Evolutionary conservation across 352 stramenopile genomes (phyloP).

Genomic region (Globisporangium acanthophoron): DNA sequence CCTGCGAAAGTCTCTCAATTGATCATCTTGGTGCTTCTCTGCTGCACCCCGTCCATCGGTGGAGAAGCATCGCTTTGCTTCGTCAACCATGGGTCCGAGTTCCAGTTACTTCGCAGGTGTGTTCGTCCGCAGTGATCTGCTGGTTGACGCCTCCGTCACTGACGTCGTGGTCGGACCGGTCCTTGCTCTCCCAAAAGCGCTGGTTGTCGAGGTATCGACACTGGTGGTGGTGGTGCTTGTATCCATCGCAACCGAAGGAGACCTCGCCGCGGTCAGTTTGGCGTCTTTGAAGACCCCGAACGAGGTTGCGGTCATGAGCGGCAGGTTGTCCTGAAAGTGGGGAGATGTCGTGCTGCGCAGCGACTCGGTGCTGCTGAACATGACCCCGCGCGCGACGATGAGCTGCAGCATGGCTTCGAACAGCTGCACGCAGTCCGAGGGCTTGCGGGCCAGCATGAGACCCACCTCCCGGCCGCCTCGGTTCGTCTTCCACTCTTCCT

Average conservation of each 20-base stretch:
- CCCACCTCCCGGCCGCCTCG: constrained; percentile 20
- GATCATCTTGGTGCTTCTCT: too few relatives aligned
- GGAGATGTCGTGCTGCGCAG: constrained; percentile 15
- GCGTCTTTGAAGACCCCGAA: neutral
- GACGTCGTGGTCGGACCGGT: constrained; percentile 13
- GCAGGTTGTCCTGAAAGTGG: constrained; percentile 31
- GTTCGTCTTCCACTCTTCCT: constrained; percentile 20
- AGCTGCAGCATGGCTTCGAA: constrained; percentile 52
- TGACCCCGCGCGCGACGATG: constrained; percentile 31
- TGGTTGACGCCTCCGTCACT: too few relatives aligned
- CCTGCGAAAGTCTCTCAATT: too few relatives aligned
- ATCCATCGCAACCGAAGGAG: neutral
- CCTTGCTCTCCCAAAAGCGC: constrained; percentile 36
- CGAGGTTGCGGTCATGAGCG: constrained; percentile 19
- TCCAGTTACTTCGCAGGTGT: too few relatives aligned
- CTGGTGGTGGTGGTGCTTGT: constrained; percentile 49
- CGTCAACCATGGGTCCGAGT: too few relatives aligned
- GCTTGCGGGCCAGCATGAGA: constrained; percentile 19
- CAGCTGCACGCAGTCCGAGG: constrained; percentile 29
- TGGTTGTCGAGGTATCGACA: too few relatives aligned
- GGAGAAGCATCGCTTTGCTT: too few relatives aligned
- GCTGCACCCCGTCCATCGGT: too few relatives aligned
- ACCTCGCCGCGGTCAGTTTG: too few relatives aligned
- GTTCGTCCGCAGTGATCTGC: too few relatives aligned
- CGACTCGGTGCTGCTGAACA: constrained; percentile 15